These are phyloP conservation scores for Yarrowia porcina DNA, from an alignment of 805 yeast species.

Conservation along the genomic window DNA sequence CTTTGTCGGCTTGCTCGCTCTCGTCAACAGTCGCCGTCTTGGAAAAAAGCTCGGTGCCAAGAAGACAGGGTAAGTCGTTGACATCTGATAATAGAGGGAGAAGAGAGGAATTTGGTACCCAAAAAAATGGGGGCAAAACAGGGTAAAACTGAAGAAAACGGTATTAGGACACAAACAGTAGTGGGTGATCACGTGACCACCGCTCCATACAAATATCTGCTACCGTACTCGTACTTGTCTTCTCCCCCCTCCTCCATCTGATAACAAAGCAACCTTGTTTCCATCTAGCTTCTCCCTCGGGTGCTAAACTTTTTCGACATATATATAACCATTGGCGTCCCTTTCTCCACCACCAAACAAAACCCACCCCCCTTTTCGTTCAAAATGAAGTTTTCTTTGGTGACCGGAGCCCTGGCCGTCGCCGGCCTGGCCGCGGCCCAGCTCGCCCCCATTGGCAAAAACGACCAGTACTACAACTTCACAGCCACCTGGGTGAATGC, in stretches of 20 bases:
- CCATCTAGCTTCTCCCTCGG: not conserved
- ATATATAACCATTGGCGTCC: not conserved
- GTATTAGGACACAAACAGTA: no score
- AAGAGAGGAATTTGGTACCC: no score
- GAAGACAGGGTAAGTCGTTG: conserved; percentile 10
- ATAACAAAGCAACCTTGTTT: not conserved
- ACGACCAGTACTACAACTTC: conserved; percentile 38
- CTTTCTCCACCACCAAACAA: no score
- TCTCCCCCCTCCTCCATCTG: no score
- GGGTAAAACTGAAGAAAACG: no score
- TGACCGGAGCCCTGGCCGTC: conserved; percentile 24
- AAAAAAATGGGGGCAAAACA: no score
- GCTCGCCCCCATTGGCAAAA: conserved; percentile 30
- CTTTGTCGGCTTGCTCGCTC: not conserved
- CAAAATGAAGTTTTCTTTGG: not conserved
- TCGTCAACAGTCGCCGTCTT: not conserved
- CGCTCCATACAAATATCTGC: no score
- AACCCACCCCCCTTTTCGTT: no score
- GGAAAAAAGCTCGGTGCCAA: not conserved
- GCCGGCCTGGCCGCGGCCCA: conserved; percentile 28
- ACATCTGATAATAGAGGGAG: conserved; percentile 20
- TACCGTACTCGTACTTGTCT: no score
- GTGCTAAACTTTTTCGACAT: not conserved
- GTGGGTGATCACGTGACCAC: no score
- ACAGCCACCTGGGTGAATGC: conserved; percentile 41